Base-by-base conservation (phyloP, 1,284 basidiomycete species). In the Malassezia caprae region DNA sequence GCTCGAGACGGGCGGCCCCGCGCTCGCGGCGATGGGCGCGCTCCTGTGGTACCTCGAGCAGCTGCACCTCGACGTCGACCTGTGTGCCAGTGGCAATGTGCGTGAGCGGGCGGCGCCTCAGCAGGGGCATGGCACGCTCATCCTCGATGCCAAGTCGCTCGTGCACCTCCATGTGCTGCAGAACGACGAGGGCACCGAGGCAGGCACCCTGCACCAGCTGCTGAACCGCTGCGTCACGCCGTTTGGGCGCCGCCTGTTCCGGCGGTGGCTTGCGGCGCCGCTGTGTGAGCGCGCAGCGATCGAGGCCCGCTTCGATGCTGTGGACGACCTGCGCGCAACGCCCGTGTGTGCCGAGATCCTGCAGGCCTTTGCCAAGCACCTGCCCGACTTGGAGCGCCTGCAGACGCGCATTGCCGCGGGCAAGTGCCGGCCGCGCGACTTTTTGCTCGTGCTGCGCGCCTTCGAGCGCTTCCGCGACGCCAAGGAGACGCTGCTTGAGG, bases 151-250 rank as follows among this genome's bases (percentile, higher is more conserved):
- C 1, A 69, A 74, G 53, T 67, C 68, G 27, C 63, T 74, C 31
- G 59, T 60, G 26, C 72, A 74, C 48, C 63, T 74, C 41, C 70
- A 72, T 37, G 69, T 74, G 10, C 53, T 74, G 32, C 60, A 66
- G 48, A 74, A 74, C 55, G 72, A 74, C 47, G 62, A 72, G 48
- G 72, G 72, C 19, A 64, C 66, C 12, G 68, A 68, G 31, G 60
- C 61, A 43, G 72, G 72, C 32, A 74, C 72, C 12, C 62, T 74
- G 37, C 68, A 67, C 35, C 62, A 63, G 34, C 58, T 74, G 44
- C 65, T 74, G 52, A 74, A 73, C 50, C 72, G 72, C 27, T 71
- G 69, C 58, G 58, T 68, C 13, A 74, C 72, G 10, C 70, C 72
- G 2, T 73, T 67, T 44, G 72, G 72, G 27, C 72, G 73, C 51